Evolutionary conservation across 495 filamentous ascomycete genomes (phyloP).

Genomic region (Astrocystis sublimbata): DNA sequence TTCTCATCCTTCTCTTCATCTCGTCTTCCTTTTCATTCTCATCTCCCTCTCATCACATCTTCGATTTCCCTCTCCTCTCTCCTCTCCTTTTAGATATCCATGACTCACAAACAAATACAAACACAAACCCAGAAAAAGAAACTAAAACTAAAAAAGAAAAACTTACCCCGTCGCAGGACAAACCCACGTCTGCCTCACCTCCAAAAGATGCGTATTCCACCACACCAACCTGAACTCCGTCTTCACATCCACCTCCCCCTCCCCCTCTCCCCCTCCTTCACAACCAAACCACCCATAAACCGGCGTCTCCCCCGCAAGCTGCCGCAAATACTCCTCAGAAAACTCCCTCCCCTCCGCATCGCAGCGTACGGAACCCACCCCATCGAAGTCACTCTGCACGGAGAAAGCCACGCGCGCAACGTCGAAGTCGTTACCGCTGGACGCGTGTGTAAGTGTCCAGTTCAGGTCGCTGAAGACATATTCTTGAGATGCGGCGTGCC

Average conservation of each 20-base stretch:
- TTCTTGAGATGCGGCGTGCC: not conserved
- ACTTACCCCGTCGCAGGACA: slow-evolving; percentile 10
- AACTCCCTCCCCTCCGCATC: not conserved
- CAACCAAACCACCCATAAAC: not conserved
- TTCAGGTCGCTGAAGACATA: slow-evolving; percentile 8
- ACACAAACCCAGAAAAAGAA: not conserved
- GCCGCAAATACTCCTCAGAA: slow-evolving; percentile 8
- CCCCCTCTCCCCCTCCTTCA: not conserved
- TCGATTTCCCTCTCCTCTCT: too few relatives aligned
- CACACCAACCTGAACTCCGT: slow-evolving; percentile 12
- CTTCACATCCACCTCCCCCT: not conserved
- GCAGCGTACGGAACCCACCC: not conserved
- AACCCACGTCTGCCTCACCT: slow-evolving; percentile 5
- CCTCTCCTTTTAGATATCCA: too few relatives aligned
- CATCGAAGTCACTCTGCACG: not conserved
- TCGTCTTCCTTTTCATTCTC: too few relatives aligned
- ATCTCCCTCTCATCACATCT: not conserved
- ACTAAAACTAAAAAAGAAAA: not conserved
- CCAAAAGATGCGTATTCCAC: slow-evolving; percentile 8
- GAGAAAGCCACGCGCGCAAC: slow-evolving; percentile 1
- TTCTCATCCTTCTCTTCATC: too few relatives aligned
- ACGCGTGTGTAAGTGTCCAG: slow-evolving; percentile 1
- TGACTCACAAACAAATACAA: too few relatives aligned
- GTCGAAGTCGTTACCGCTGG: slow-evolving; percentile 7
- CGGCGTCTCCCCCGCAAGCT: slow-evolving; percentile 3